phyloP scores from a whole-genome alignment of 2,329 filamentous ascomycete species.

The Pseudocercospora cruenta region DNA sequence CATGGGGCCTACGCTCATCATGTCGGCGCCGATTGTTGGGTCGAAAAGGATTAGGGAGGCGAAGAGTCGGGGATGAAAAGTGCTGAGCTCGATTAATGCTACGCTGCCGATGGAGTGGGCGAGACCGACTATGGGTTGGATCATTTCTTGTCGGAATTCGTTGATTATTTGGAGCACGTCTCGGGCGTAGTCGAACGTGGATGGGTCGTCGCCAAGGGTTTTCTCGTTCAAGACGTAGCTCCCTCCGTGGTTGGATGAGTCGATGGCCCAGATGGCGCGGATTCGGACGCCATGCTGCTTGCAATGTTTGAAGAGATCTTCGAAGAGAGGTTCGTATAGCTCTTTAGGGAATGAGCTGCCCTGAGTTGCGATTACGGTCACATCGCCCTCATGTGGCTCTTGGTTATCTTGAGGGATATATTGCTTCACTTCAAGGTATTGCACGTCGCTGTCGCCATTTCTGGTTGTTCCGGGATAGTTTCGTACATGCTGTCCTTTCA shows the following conservation, averaged over 20 bases:
- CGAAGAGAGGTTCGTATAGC: slow-evolving; percentile 26
- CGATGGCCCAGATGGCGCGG: slow-evolving; percentile 84
- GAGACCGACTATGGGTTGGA: slow-evolving; percentile 76
- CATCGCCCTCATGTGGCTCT: slow-evolving; percentile 14
- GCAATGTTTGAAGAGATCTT: background rate
- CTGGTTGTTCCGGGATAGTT: background rate
- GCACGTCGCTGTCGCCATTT: background rate
- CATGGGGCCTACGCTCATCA: slow-evolving; percentile 46
- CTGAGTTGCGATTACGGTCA: slow-evolving; percentile 23
- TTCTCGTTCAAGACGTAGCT: slow-evolving; percentile 78
- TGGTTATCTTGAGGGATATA: slow-evolving; percentile 16
- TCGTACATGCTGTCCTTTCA: slow-evolving; percentile 9
- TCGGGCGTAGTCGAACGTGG: slow-evolving; percentile 82
- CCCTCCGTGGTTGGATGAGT: slow-evolving; percentile 81
- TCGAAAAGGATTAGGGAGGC: slow-evolving; percentile 65
- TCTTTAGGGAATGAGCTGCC: slow-evolving; percentile 22
- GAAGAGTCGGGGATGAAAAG: slow-evolving; percentile 14
- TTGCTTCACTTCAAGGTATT: slow-evolving; percentile 21
- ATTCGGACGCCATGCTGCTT: slow-evolving; percentile 61
- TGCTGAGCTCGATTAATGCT: slow-evolving; percentile 41
- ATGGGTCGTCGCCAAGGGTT: slow-evolving; percentile 80
- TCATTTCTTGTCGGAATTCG: slow-evolving; percentile 74
- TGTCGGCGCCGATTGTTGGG: slow-evolving; percentile 69
- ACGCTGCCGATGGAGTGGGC: slow-evolving; percentile 87
- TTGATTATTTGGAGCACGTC: slow-evolving; percentile 85